These are phyloP conservation scores for Puccinia polysora DNA, from an alignment of 1,284 basidiomycete genomes.

Conservation along the genomic window DNA sequence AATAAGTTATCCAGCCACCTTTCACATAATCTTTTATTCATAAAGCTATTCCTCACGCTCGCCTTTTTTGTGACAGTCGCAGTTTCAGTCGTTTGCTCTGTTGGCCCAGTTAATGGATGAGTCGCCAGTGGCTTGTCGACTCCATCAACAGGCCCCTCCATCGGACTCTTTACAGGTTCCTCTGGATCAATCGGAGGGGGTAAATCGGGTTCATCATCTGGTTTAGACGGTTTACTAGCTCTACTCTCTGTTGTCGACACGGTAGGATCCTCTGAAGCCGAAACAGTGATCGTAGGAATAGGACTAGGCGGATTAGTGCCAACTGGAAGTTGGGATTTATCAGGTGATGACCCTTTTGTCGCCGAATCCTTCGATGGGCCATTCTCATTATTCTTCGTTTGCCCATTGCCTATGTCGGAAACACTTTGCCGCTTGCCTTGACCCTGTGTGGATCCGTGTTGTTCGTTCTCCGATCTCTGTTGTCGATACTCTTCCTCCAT, in stretches of 20 bases:
- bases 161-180: constrained; percentile 7
- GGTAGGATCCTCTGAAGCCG: constrained; percentile 24
- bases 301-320: constrained; percentile 22
- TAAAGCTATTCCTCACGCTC: constrained; percentile 68
- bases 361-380: background rate
- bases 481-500: constrained; percentile 98
- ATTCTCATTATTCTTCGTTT: background rate
- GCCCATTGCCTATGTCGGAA: background rate
- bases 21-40: constrained; percentile 92
- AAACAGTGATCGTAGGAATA: constrained; percentile 41
- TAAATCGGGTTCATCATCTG: background rate
- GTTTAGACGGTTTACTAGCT: background rate
- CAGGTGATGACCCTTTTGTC: constrained; percentile 5
- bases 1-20: constrained; percentile 97
- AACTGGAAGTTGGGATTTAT: constrained; percentile 8
- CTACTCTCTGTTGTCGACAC: background rate
- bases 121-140: constrained; percentile 36
- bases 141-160: constrained; percentile 28
- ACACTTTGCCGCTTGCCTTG: constrained; percentile 56
- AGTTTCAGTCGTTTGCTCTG: constrained; percentile 44
- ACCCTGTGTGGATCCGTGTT: constrained; percentile 58
- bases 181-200: constrained; percentile 12
- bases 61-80: constrained; percentile 44
- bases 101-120: constrained; percentile 9
- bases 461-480: constrained; percentile 54